Base-by-base conservation (phyloP, 805 yeast species). In the Barnettozyma populi region DNA sequence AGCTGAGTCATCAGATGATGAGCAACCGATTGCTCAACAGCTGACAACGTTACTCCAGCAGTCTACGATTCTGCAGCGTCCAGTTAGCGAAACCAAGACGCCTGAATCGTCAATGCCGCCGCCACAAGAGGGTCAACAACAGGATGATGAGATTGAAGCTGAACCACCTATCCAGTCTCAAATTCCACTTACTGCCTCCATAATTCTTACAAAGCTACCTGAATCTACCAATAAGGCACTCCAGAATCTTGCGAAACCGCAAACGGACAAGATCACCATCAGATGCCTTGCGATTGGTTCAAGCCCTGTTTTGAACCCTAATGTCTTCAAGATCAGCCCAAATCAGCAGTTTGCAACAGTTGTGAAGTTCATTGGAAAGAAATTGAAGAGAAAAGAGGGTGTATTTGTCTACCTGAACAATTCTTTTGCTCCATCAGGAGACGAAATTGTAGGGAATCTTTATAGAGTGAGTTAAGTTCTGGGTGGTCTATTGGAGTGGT, bases 231-330 rank as follows among this genome's bases (percentile, higher is more conserved):
- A 51, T 10, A 46, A 52, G 7, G 46, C 50, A 10, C 24, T 59
- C 1, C 7, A 50, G 1, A 51, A 52, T 41, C 43, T 57, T 4
- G 51, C 35, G 41, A 54, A 31, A 47, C 18, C 29, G 5, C 40
- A 40, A 7, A 24, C 24, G 8, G 13, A 39, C 2, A 60, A 57
- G 38, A 54, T 80, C 14, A 71, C 76, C 1, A 65, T 81, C 8
- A 62, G 86, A 32, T 78, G 83, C 56, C 78, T 74, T 51, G 75
- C 87, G 2, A 76, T 82, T 31, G 87, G 87, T 0, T 74, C 84
- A 0, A 70, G 80, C 0, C 74, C 76, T 1, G 65, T 68, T 4
- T 65, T 82, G 4, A 64, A 59, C 2, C 86, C 86, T 0, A 64
- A 69, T 2, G 68, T 76, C 1, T 80, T 76, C 57, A 73, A 71